A percentile compares a stretch with the other conserved stretches of the same genome.
These are phyloP conservation scores for Boletus edulis DNA, from an alignment of 768 basidiomycete genomes.

Conservation along the genomic window DNA sequence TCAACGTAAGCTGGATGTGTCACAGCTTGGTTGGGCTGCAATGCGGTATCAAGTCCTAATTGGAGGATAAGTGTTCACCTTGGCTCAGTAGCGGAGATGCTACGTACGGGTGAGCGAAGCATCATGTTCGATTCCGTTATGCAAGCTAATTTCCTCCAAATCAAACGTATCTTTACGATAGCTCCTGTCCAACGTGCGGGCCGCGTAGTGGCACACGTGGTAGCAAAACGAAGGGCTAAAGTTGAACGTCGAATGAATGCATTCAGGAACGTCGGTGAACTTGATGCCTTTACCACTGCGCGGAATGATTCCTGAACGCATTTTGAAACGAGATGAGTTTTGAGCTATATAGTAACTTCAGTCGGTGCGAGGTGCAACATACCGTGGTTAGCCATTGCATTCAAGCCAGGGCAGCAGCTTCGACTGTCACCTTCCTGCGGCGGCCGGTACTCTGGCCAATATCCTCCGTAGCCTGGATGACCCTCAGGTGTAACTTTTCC, in stretches of 20 bases:
- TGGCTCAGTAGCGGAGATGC: not conserved
- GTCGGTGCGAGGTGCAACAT: slow-evolving; percentile 43
- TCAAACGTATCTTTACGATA: slow-evolving; percentile 61
- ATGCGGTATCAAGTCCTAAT: slow-evolving; percentile 51
- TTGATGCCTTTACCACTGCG: slow-evolving; percentile 66
- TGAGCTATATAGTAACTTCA: not conserved
- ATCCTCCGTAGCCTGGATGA: slow-evolving; percentile 51
- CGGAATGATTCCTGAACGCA: slow-evolving; percentile 38
- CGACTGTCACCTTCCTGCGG: slow-evolving; percentile 64
- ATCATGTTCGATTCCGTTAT: slow-evolving; percentile 18
- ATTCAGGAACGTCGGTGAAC: slow-evolving; percentile 42
- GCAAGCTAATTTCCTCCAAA: slow-evolving; percentile 38
- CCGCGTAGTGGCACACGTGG: slow-evolving; percentile 59
- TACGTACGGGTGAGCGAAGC: slow-evolving; percentile 29
- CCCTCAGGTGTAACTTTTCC: slow-evolving; percentile 55
- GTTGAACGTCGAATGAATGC: slow-evolving; percentile 59
- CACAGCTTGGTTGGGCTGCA: slow-evolving; percentile 51
- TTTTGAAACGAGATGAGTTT: not conserved
- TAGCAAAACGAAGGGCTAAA: slow-evolving; percentile 64
- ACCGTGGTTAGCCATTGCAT: slow-evolving; percentile 83
- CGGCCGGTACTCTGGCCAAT: slow-evolving; percentile 66
- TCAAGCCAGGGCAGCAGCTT: slow-evolving; percentile 68
- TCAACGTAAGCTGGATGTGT: slow-evolving; percentile 50
- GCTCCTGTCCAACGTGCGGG: slow-evolving; percentile 52
- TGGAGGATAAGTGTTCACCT: not conserved